Base-by-base conservation (phyloP, 805 yeast genomes). In the Candida succiphila region DNA sequence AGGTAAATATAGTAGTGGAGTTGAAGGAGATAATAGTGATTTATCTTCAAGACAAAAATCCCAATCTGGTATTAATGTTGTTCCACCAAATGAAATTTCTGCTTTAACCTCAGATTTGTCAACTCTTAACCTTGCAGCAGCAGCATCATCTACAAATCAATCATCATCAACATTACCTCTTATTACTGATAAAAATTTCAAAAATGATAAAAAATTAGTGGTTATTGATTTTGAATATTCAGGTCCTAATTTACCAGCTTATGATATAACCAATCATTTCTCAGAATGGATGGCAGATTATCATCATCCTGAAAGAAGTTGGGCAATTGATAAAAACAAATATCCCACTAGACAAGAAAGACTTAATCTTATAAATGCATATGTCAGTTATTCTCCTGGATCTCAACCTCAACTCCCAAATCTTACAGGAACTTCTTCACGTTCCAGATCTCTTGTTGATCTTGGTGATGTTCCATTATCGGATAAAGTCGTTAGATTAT, bases 211-310 rank as follows among this genome's bases (percentile, higher is more conserved):
- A 30, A 80, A 77, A 51, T 65, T 89, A 37, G 95, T 84, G 9
- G 98, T 92, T 9, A 92, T 92, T 49, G 98, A 92, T 54, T 92
- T 92, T 55, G 98, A 92, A 59, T 92, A 89, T 55, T 77, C 95
- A 0, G 96, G 96, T 1, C 77, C 94, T 9, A 92, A 88, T 49
- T 65, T 78, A 29, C 86, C 95, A 2, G 95, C 94, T 2, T 85
- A 67, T 52, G 98, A 92, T 53, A 72, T 92, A 36, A 88, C 88
- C 12, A 88, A 92, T 54, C 98, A 92, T 60, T 83, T 92, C 45
- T 72, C 83, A 42, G 98, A 89, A 61, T 89, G 98, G 98, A 92
- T 88, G 96, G 71, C 85, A 31, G 86, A 92, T 60, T 92, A 89
- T 52, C 84, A 80, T 49, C 72, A 75, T 44, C 71, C 77, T 1